Evolutionary conservation across 331 rosid species (phyloP), one percentile per base, ranked within the genome.

Genomic region (Pyrus hybrid): DNA sequence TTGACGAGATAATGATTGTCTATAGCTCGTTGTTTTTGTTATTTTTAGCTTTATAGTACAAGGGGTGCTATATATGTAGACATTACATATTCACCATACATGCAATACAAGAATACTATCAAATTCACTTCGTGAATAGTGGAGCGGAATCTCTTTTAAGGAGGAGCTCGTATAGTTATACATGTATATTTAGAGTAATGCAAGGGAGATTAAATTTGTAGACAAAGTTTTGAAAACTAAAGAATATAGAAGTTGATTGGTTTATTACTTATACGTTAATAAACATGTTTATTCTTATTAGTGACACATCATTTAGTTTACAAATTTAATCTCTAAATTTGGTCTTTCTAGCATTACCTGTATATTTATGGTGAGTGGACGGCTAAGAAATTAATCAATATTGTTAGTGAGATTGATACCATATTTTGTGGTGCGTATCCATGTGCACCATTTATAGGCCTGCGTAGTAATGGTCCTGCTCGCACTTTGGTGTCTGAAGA

Each of bases 381-480:
- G 56, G 75, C 53, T 64, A 32, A 25, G 8, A 64, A 64, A 30
- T 6, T 30, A 30, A 64, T 64, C 43, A 64, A 8, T 57, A 23
- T 49, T 57, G 41, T 73, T 12, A 45, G 30, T 20, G 33, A 43
- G 73, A 70, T 14, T 56, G 54, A 58, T 17, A 23, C 64, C 68
- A 47, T 57, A 33, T 47, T 45, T 23, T 41, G 18, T 70, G 20
- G 35, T 67, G 23, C 67, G 23, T 67, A 23, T 77, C 77, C 79
- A 72, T 72, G 85, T 67, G 76, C 81, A 72, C 22, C 71, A 61
- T 72, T 67, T 72, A 33, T 60, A 67, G 74, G 49, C n/a, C 60
- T 16, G 60, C 28, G 6, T 72, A 57, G 56, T 35, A 54, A 81
- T 72, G 79, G 65, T 67, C 81, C 76, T 81, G 45, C 45, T 2